Evolutionary conservation across 2,329 filamentous ascomycete species (phyloP).

Genomic region (Pezicula carpinea): DNA sequence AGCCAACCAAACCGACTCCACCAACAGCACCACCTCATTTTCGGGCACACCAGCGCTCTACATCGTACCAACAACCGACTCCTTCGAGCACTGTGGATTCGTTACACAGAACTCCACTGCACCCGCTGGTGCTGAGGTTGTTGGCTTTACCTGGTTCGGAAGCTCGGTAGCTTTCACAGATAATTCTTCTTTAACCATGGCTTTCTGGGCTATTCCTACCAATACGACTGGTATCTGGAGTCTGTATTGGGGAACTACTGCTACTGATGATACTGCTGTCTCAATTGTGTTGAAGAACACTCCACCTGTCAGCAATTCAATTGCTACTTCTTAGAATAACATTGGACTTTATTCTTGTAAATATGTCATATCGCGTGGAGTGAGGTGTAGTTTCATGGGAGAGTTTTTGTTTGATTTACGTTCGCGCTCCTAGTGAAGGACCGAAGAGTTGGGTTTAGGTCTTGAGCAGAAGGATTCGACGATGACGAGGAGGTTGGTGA

Average conservation of each 20-base stretch:
- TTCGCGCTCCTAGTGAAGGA: too few species aligned
- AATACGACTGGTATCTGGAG: slow-evolving; percentile 14
- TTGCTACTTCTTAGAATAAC: too few species aligned
- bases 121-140: slow-evolving; percentile 16
- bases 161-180: slow-evolving; percentile 23
- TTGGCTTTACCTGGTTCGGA: slow-evolving; percentile 29
- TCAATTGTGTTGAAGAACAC: slow-evolving; percentile 20
- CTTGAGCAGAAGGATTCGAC: too few species aligned
- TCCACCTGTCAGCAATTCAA: slow-evolving; percentile 6
- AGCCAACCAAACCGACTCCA: slow-evolving; percentile 18
- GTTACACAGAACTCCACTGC: slow-evolving; percentile 14
- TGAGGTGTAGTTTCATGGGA: too few species aligned
- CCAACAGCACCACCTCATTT: slow-evolving; percentile 13
- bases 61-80: slow-evolving; percentile 21
- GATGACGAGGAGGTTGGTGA: too few species aligned
- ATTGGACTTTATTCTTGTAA: too few species aligned
- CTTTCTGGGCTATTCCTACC: slow-evolving; percentile 21
- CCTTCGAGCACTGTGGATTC: slow-evolving; percentile 25
- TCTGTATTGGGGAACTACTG: slow-evolving; percentile 20
- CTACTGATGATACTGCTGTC: slow-evolving; percentile 4
- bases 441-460: too few species aligned
- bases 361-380: too few species aligned
- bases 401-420: too few species aligned
- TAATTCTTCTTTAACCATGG: slow-evolving; percentile 16
- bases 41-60: slow-evolving; percentile 17